These are phyloP conservation scores for Thelephora aurantiotincta DNA, from an alignment of 768 basidiomycete species.

Conservation along the genomic window DNA sequence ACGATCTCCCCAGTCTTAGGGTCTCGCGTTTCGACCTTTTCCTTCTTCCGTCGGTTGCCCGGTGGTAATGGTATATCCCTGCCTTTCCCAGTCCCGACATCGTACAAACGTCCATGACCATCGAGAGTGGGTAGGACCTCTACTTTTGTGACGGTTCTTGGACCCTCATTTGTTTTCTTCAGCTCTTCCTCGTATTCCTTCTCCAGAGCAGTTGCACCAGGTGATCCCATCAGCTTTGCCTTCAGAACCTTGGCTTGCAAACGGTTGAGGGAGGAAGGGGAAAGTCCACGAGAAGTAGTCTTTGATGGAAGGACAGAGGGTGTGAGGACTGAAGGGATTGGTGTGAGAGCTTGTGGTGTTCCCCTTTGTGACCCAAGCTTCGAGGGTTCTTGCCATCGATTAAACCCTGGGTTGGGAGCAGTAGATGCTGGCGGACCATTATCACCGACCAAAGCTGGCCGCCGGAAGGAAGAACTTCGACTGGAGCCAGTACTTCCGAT, in stretches of 20 bases:
- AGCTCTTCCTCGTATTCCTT: conserved; percentile 70
- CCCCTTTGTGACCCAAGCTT: conserved; percentile 43
- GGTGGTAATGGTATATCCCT: conserved; percentile 29
- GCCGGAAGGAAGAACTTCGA: conserved; percentile 77
- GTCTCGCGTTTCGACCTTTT: conserved; percentile 81
- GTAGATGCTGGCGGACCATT: conserved; percentile 49
- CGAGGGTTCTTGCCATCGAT: conserved; percentile 45
- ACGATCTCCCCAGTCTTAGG: conserved; percentile 81
- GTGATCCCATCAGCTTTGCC: conserved; percentile 75
- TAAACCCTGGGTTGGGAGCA: conserved; percentile 16
- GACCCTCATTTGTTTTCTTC: conserved; percentile 27
- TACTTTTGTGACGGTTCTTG: conserved; percentile 39
- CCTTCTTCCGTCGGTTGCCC: conserved; percentile 73
- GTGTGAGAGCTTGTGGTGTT: conserved; percentile 60
- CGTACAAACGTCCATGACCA: conserved; percentile 73
- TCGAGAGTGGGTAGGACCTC: conserved; percentile 87
- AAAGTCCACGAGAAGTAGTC: conserved; percentile 32
- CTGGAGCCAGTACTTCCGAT: conserved; percentile 51
- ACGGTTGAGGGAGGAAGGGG: conserved; percentile 75
- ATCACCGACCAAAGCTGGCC: conserved; percentile 43
- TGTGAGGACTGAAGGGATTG: conserved; percentile 85
- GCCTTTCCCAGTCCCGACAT: conserved; percentile 71
- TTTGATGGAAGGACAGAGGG: conserved; percentile 28
- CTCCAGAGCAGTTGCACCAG: conserved; percentile 68
- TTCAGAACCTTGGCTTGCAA: conserved; percentile 87